Evolutionary conservation across 2,329 filamentous ascomycete species (phyloP), one percentile per base, ranked within the genome.

Genomic region (Pseudogymnoascus pannorum): DNA sequence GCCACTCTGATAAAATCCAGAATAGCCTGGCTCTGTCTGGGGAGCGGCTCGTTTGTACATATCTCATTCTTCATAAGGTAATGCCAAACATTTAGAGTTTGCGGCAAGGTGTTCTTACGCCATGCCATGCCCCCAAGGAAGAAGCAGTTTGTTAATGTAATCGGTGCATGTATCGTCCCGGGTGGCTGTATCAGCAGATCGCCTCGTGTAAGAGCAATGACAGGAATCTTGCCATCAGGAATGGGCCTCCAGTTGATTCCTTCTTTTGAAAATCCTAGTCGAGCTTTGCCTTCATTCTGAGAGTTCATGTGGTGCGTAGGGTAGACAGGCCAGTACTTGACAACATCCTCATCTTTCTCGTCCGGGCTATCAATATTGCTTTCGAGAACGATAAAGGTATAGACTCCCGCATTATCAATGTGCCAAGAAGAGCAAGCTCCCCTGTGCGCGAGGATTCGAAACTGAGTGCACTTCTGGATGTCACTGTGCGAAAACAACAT

Each of bases 321-420:
- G 24, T 40, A 59, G 35, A 61, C 26, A 9, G 60, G 60, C 60
- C 60, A 61, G 29, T 61, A 61, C 24, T 61, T 61, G 22, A 61
- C 60, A 14, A 61, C 60, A 44, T 61, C 60, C 18, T 61, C 60
- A 44, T 5, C 33, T 42, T 60, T 3, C 35, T 61, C 60, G 4
- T 24, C 20, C 6, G n/a, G 29, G 16, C 20, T 33, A 8, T 40
- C 54, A n/a, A 18, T 24, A 16, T 61, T 61, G 11, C 60, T n/a
- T 31, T 59, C 54, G 22, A 61, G 33, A 14, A 31, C 8, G 11
- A 61, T 36, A 5, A 59, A 61, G n/a, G 60, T 61, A 26, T 40
- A 59, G 11, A 61, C 51, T 20, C 60, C 60, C 2, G 22, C 22
- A 33, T 61, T 59, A 9, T 61, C 60, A 12, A 61, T 61, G 24